Evolutionary conservation across 192 early-diverging fungal species (phyloP).

Genomic region (Entomortierella beljakovae): DNA sequence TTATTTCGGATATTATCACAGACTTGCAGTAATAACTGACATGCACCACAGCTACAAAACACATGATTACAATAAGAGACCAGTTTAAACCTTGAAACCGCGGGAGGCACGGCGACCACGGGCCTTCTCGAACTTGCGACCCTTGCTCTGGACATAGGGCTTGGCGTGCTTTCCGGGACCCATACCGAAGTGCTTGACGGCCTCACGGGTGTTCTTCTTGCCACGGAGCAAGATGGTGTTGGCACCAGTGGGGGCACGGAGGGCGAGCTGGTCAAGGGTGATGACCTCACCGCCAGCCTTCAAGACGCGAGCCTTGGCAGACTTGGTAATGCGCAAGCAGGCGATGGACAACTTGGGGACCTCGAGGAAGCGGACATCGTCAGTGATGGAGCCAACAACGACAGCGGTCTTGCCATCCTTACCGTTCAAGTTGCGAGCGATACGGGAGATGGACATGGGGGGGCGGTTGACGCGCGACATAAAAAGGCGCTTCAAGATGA

Average conservation of each 20-base stretch:
- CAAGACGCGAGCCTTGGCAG: conserved; percentile 96
- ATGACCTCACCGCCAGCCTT: conserved; percentile 99
- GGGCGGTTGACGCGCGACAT: conserved; percentile 99
- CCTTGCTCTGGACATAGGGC: conserved; percentile 98
- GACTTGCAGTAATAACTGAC: conserved; percentile 31
- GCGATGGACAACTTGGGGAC: conserved; percentile 94
- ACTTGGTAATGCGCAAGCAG: conserved; percentile 95
- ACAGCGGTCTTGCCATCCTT: conserved; percentile 90
- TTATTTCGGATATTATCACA: conserved; percentile 33
- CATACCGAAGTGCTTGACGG: conserved; percentile 98
- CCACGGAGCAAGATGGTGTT: conserved; percentile 97
- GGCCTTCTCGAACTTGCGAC: conserved; percentile 99
- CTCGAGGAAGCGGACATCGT: conserved; percentile 93
- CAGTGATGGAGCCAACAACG: conserved; percentile 97
- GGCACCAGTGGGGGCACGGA: conserved; percentile 97
- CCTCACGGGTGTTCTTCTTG: conserved; percentile 93
- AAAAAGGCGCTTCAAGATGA: conserved; percentile 97
- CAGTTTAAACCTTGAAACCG: conserved; percentile 93
- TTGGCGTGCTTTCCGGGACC: conserved; percentile 58
- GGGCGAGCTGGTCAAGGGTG: conserved; percentile 99
- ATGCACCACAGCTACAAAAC: conserved; percentile 8
- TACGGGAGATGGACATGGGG: conserved; percentile 92
- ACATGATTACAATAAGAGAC: conserved; percentile 1
- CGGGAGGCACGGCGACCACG: conserved; percentile 99
- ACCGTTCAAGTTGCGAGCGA: conserved; percentile 77